Percentiles rank a stretch among this genome's conserved stretches.
phyloP scores from a whole-genome alignment of 2,329 filamentous ascomycete species.

The Pseudogymnoascus destructans region DNA sequence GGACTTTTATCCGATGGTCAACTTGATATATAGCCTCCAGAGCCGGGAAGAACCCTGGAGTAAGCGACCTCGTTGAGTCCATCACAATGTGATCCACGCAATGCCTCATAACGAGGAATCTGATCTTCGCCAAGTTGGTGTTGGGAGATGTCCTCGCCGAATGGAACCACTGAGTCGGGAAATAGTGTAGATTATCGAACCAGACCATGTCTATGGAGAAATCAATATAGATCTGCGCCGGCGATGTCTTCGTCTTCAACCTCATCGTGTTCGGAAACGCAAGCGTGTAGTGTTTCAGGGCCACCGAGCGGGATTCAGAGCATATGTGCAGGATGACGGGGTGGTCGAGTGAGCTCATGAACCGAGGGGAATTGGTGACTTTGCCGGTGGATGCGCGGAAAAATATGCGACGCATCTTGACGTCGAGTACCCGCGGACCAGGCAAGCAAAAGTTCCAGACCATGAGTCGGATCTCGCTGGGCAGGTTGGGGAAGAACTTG shows the following conservation, averaged over 20 bases:
- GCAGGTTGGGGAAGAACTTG: constrained; percentile 12
- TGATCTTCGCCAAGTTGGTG: not conserved
- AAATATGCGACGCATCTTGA: not conserved
- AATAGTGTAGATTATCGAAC: not conserved
- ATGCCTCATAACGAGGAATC: not conserved
- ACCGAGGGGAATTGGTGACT: not conserved
- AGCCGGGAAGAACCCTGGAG: not conserved
- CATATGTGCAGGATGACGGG: not conserved
- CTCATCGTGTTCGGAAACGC: not conserved
- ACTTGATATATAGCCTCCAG: not conserved
- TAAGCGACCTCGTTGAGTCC: not conserved
- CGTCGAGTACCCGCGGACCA: constrained; percentile 31
- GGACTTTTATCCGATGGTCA: not conserved
- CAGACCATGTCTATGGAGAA: not conserved
- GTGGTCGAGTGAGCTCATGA: not conserved
- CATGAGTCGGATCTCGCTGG: constrained; percentile 22
- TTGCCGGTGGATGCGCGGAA: not conserved
- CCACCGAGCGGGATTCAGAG: not conserved
- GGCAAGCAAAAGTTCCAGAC: constrained; percentile 33
- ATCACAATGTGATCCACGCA: not conserved
- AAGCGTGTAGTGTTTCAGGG: not conserved
- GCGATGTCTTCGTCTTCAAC: not conserved
- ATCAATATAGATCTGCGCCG: not conserved
- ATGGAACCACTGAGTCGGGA: not conserved
- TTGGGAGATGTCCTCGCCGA: not conserved